These are phyloP conservation scores for Septoria linicola DNA, from an alignment of 2,329 filamentous ascomycete species.

Conservation along the genomic window DNA sequence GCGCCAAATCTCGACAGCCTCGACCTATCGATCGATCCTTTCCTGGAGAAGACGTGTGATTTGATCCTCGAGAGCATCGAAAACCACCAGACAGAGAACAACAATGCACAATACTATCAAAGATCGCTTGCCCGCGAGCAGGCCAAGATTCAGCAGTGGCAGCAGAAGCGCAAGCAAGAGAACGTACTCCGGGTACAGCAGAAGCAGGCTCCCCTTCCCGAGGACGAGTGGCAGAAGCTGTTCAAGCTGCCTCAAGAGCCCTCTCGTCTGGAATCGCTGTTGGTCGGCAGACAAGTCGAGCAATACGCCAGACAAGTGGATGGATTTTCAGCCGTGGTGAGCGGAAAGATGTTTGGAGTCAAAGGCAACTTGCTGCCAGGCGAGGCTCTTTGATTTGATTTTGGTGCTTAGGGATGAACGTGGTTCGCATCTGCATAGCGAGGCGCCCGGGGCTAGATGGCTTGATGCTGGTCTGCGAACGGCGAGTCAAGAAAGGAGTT, in stretches of 20 bases:
- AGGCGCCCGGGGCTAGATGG: conserved; percentile 23
- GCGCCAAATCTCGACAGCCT: conserved; percentile 87
- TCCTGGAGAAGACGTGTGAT: conserved; percentile 97
- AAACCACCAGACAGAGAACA: conserved; percentile 95
- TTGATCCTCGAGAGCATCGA: conserved; percentile 95
- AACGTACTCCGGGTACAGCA: conserved; percentile 80
- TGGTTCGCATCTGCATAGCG: conserved; percentile 25
- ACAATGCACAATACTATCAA: conserved; percentile 99
- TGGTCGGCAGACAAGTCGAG: conserved; percentile 94
- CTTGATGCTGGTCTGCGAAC: not conserved
- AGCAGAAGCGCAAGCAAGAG: conserved; percentile 93
- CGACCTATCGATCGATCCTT: conserved; percentile 91
- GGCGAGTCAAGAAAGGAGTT: not conserved
- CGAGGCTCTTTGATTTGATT: conserved; percentile 39
- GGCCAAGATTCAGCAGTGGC: conserved; percentile 94
- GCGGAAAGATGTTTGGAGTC: conserved; percentile 97
- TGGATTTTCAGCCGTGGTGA: conserved; percentile 87
- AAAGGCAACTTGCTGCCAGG: conserved; percentile 66
- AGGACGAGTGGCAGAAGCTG: conserved; percentile 96
- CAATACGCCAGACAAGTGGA: conserved; percentile 98
- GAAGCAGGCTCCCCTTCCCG: conserved; percentile 84
- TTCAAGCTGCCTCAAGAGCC: conserved; percentile 98
- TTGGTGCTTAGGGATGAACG: conserved; percentile 1
- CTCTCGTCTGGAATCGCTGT: conserved; percentile 85
- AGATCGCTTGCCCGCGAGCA: conserved; percentile 91